phyloP scores from a whole-genome alignment of 345 rosid genomes.

The Streptanthus diversifolius region DNA sequence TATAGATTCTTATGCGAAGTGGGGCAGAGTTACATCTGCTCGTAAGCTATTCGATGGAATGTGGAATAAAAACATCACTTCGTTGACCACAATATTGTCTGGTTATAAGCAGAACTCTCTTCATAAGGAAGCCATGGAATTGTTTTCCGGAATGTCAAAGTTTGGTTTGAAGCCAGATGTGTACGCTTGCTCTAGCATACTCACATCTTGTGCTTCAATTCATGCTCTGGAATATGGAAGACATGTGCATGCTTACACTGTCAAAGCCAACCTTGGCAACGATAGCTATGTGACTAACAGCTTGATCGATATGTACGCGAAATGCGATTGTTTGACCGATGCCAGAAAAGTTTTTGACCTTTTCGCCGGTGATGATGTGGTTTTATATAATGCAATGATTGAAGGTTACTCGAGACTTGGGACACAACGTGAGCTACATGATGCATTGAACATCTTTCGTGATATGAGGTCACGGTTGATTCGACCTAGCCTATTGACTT shows the following conservation, averaged over 20 bases:
- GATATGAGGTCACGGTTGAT: constrained; percentile 49
- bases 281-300: constrained; percentile 60
- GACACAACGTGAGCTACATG: constrained; percentile 37
- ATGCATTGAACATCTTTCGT: constrained; percentile 53
- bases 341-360: constrained; percentile 56
- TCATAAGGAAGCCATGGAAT: constrained; percentile 51
- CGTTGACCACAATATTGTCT: constrained; percentile 69
- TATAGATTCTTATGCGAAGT: constrained; percentile 60
- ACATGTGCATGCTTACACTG: constrained; percentile 60
- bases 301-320: constrained; percentile 72
- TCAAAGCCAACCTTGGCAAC: constrained; percentile 52
- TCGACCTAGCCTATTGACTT: constrained; percentile 61
- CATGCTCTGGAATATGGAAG: constrained; percentile 49
- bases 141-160: constrained; percentile 48
- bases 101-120: constrained; percentile 65
- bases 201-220: constrained; percentile 67
- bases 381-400: constrained; percentile 67
- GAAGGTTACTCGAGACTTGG: constrained; percentile 72
- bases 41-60: constrained; percentile 48
- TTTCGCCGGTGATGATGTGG: constrained; percentile 41
- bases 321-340: constrained; percentile 50
- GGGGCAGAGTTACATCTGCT: constrained; percentile 48
- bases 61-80: constrained; percentile 50
- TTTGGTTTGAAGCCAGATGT: constrained; percentile 51
- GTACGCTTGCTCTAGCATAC: constrained; percentile 65